Percentiles rank a stretch among this genome's conserved stretches.
These are phyloP conservation scores for Colletotrichum truncatum DNA, from an alignment of 2,329 filamentous ascomycete species.

Conservation along the genomic window DNA sequence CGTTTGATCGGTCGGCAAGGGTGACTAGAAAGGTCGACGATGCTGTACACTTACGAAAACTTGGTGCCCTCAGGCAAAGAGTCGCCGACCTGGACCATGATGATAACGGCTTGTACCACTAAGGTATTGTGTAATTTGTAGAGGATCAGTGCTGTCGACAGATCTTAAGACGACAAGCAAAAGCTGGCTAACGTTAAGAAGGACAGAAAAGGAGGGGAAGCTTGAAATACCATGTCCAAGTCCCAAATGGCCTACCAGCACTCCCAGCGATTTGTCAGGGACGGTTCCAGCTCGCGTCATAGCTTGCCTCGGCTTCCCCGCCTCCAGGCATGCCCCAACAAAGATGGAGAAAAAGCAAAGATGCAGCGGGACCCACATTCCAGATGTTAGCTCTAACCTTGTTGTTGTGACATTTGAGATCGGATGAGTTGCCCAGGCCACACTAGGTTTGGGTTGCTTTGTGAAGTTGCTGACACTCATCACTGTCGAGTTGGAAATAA, in stretches of 20 bases:
- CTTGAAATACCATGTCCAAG: not conserved
- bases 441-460: too few species aligned
- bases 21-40: too few species aligned
- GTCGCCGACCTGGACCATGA: constrained; percentile 76
- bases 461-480: too few species aligned
- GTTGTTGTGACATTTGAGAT: not conserved
- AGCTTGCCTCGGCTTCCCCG: not conserved
- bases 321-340: not conserved
- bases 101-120: not conserved
- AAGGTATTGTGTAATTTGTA: not conserved
- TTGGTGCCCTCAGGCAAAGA: constrained; percentile 81
- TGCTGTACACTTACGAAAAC: constrained; percentile 75
- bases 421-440: too few species aligned
- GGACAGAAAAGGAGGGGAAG: not conserved
- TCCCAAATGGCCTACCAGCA: not conserved
- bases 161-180: not conserved
- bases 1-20: not conserved
- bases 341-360: not conserved
- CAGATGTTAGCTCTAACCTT: not conserved
- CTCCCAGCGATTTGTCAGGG: not conserved
- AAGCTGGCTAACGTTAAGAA: not conserved
- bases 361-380: not conserved
- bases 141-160: not conserved
- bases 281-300: not conserved
- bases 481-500: too few species aligned